These are phyloP conservation scores for Kazachstania taianensis DNA, from an alignment of 805 yeast species.

Conservation along the genomic window DNA sequence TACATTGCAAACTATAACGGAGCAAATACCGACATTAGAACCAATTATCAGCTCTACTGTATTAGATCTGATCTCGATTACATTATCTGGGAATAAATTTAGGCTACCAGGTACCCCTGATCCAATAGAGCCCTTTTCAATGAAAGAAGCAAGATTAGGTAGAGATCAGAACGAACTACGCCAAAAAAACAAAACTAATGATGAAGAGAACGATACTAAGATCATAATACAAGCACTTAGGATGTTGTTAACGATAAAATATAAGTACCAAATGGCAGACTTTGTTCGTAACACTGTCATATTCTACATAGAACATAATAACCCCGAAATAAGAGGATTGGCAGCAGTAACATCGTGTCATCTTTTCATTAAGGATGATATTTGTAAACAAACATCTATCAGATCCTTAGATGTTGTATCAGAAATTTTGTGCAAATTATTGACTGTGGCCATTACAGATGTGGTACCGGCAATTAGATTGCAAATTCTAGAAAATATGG, in stretches of 20 bases:
- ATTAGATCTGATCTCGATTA: constrained; percentile 57
- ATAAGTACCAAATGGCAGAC: constrained; percentile 67
- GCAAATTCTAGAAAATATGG: constrained; percentile 62
- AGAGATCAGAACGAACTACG: constrained; percentile 60
- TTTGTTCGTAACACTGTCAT: constrained; percentile 75
- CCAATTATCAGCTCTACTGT: constrained; percentile 58
- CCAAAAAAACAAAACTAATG: constrained; percentile 40
- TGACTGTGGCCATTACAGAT: constrained; percentile 80
- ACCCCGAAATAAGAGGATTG: constrained; percentile 63
- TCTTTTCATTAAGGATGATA: constrained; percentile 65
- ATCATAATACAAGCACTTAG: constrained; percentile 68
- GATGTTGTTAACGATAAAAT: constrained; percentile 62
- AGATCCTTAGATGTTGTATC: constrained; percentile 72
- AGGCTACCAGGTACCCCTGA: constrained; percentile 82
- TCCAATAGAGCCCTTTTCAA: constrained; percentile 45
- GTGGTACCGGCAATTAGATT: constrained; percentile 71
- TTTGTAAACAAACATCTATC: constrained; percentile 71
- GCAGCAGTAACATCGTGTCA: constrained; percentile 76
- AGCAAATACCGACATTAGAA: constrained; percentile 65
- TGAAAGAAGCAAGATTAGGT: constrained; percentile 58
- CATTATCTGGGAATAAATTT: constrained; percentile 67
- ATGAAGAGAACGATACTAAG: constrained; percentile 36
- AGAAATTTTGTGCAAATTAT: constrained; percentile 66
- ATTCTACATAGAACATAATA: constrained; percentile 66
- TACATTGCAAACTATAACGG: constrained; percentile 55